These are phyloP conservation scores for Schwanniomyces polymorphus DNA, from an alignment of 805 yeast species.

Conservation along the genomic window DNA sequence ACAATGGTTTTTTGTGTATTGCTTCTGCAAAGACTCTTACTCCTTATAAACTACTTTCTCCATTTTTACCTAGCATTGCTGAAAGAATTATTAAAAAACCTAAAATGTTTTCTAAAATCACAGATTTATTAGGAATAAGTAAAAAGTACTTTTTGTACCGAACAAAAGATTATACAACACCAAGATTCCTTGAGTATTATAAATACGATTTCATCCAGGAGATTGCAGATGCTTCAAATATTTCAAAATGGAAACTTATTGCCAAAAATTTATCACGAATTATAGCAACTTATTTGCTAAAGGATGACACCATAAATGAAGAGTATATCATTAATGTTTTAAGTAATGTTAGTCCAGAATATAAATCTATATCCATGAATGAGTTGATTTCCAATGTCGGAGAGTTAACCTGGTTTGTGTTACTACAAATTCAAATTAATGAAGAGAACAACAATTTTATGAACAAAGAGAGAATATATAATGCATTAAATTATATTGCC, in stretches of 20 bases:
- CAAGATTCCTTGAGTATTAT: slow-evolving; percentile 68
- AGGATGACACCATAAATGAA: slow-evolving; percentile 49
- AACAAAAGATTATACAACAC: slow-evolving; percentile 73
- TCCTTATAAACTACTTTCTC: slow-evolving; percentile 78
- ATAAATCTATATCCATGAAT: slow-evolving; percentile 28
- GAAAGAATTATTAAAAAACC: slow-evolving; percentile 62
- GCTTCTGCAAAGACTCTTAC: slow-evolving; percentile 59
- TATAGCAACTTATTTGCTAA: slow-evolving; percentile 57
- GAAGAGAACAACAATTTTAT: slow-evolving; percentile 25
- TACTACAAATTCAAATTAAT: slow-evolving; percentile 30
- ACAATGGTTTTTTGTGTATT: slow-evolving; percentile 58
- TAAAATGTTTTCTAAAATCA: slow-evolving; percentile 55
- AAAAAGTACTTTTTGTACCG: slow-evolving; percentile 61
- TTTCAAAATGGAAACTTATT: slow-evolving; percentile 47
- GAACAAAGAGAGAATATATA: slow-evolving; percentile 34
- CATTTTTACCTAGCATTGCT: slow-evolving; percentile 73
- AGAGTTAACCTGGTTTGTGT: slow-evolving; percentile 37
- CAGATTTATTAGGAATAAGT: slow-evolving; percentile 65
- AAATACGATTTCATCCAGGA: slow-evolving; percentile 62
- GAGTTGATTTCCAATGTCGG: slow-evolving; percentile 39
- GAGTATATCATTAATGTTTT: slow-evolving; percentile 52
- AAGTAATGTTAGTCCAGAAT: slow-evolving; percentile 51
- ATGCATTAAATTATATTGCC: slow-evolving; percentile 45
- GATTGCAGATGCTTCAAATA: slow-evolving; percentile 55
- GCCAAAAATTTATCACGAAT: slow-evolving; percentile 50